Percentiles rank a stretch among this genome's conserved stretches.
Conservation (phyloP, 305 asterid species). For the Withania somnifera region DNA sequence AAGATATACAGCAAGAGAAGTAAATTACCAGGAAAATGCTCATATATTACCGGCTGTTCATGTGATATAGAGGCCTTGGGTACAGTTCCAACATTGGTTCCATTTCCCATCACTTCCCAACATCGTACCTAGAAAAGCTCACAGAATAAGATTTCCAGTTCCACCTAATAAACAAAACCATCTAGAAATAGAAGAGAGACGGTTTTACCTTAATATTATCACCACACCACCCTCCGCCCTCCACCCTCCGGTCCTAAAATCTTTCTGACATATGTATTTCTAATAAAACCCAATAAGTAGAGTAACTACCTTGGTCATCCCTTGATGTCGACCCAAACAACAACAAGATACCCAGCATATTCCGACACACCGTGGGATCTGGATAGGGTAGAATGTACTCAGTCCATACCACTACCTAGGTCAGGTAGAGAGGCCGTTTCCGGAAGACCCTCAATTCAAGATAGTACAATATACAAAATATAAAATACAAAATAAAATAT, state of each 20-base stretch:
- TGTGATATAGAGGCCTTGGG: slow-evolving; percentile 38
- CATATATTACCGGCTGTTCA: slow-evolving; percentile 33
- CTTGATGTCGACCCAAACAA: too few species aligned
- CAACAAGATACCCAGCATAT: too few species aligned
- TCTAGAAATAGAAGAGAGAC: not conserved
- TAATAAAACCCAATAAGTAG: not conserved
- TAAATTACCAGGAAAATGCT: not conserved
- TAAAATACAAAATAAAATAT: too few species aligned
- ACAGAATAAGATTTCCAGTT: not conserved
- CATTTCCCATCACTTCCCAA: slow-evolving; percentile 38
- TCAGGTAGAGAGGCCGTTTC: too few species aligned
- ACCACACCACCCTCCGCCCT: not conserved
- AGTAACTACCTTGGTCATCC: not conserved
- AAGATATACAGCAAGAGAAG: not conserved
- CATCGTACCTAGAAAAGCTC: slow-evolving; percentile 29
- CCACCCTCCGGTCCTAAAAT: not conserved
- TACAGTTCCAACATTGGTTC: slow-evolving; percentile 16
- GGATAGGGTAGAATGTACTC: too few species aligned
- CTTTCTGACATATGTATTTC: not conserved
- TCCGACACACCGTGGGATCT: too few species aligned
- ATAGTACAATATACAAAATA: too few species aligned
- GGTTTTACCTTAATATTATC: not conserved
- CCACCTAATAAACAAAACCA: not conserved
- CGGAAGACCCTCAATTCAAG: too few species aligned
- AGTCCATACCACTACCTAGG: too few species aligned